Evolutionary conservation across 352 stramenopile species (phyloP), one percentile per base, ranked within the genome.

Genomic region (Globisporangium viniferum): DNA sequence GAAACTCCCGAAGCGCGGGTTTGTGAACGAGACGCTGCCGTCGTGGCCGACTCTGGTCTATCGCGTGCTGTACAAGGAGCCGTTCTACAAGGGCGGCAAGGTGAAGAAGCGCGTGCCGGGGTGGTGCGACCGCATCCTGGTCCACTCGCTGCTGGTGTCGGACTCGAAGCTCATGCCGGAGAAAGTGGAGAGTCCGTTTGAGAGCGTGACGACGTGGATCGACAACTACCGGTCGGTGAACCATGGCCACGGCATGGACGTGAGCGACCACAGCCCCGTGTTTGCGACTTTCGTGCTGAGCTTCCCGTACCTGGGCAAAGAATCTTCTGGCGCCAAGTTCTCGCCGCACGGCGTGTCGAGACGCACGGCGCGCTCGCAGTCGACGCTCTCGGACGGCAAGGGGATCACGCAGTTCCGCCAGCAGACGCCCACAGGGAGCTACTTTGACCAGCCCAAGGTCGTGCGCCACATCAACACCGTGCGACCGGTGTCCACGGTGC

Each of bases 41-140:
- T 75, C 82, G 29, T 97, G 90, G 90, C 78, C 84, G 18, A 81
- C 84, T 8, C 75, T 89, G 2, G 84, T 94, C 18, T 97, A 93
- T 62, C 80, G 84, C 8, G 79, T 91, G 56, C 69, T 92, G 9
- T 95, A 95, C 76, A 96, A 96, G 67, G 90, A 96, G 54, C 86
- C 90, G 7, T 94, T 96, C 59, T 95, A 94, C 71, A 96, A 96
- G 68, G 90, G 90, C 44, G 89, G 90, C 14, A 92, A 94, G 59
- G 79, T 92, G n/a, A 94, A 95, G 75, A 92, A 94, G 56, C 89
- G 87, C n/a, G 86, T 95, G 29, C 90, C 90, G 9, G 83, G 84
- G 0, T 97, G 86, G 84, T 94, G 84, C 66, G 90, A 97, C 70
- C 89, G 90, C 48, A 95, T 97, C 62, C 70, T 95, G 35, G 84